Base-by-base conservation (phyloP, 2,329 filamentous ascomycete genomes). In the Venturia oleaginea region DNA sequence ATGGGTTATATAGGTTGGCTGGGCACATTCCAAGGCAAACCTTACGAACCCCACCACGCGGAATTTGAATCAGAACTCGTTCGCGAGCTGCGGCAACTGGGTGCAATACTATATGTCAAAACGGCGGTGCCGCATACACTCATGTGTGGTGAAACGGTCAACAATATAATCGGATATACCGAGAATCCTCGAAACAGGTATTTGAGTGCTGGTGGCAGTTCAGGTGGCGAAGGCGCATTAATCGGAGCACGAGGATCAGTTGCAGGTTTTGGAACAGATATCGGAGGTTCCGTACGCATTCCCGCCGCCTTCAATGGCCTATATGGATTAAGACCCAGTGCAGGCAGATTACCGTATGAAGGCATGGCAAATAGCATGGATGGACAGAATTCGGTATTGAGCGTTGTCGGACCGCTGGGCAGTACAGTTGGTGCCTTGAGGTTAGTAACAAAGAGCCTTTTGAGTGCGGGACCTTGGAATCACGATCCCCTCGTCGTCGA, bases 1-100 rank as follows among this genome's bases (percentile, higher is more conserved):
- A 75, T 87, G 78, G 85, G 84, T 15, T 88, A 87, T 69, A 77
- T 87, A 30, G 84, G 85, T n/a, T 86, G 84, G 80, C 82, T 87
- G n/a, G 82, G 81, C 7, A 83, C 82, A 0, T 83, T 86, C 67
- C 74, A 87, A 72, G 84, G 82, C 61, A 74, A 78, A 51, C 79
- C 79, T 65, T 78, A 76, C 3, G 81, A 76, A 65, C 80, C 76
- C 38, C 82, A 76, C 69, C 83, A 76, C 75, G 74, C 73, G 71
- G 72, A 78, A 51, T 80, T 80, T 67, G 79, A 88, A 73, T 85
- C 82, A 59, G 80, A 86, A 67, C 80, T 87, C 70, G 83, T 86
- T 2, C 74, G 72, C 30, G 81, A 84, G 68, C 73, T 87, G 17
- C 76, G 82, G 10, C 74, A 73, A 5, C 73, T 82, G 0, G 84